Base-by-base conservation (phyloP, 176 grass and related monocot genomes). In the Triticum timopheevii region DNA sequence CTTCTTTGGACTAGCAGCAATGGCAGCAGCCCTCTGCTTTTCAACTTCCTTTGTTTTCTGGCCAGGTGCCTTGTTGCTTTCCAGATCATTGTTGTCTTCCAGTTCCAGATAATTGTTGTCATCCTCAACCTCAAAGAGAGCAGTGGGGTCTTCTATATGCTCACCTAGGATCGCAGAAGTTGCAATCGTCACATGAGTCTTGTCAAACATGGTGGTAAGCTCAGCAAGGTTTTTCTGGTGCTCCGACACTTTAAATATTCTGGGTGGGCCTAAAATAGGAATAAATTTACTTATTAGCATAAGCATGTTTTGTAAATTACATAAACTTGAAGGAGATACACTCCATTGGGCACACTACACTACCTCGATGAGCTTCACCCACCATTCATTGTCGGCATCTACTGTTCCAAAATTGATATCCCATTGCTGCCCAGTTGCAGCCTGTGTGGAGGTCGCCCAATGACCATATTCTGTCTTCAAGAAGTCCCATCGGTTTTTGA, bases 1-100 rank as follows among this genome's bases (percentile, higher is more conserved):
- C 73, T 52, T 76, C 73, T 76, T 76, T 52, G 73, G 73, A 76
- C 44, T 76, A 52, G 24, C 44, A 76, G 73, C 42, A 76, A 76
- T 19, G 44, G 73, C 24, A 52, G 73, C 15, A 31, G 24, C 24
- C 44, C 71, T 49, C 40, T 15, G 44, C 44, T 76, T 76, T 76
- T 50, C 73, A 52, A 15, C 44, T 19, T 0, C 44, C 73, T 76
- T 76, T 76, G 25, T 25, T 52, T 52, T 50, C 44, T 76, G 73
- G 15, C 15, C 24, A 19, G 44, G 9, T 31, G 15, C 15, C 73
- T 76, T 76, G 44, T 30, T 5, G 2, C 5, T 50, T 76, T 76
- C 72, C 42, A 76, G 7, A 76, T 76, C 44, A 50, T 30, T 50
- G 24, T 76, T 50, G 44, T 15, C 45, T 28, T 75, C 72, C 13